A percentile compares a stretch with the other conserved stretches of the same genome.
Evolutionary conservation across 2,329 filamentous ascomycete species (phyloP).

Genomic region (Sarocladium strictum): DNA sequence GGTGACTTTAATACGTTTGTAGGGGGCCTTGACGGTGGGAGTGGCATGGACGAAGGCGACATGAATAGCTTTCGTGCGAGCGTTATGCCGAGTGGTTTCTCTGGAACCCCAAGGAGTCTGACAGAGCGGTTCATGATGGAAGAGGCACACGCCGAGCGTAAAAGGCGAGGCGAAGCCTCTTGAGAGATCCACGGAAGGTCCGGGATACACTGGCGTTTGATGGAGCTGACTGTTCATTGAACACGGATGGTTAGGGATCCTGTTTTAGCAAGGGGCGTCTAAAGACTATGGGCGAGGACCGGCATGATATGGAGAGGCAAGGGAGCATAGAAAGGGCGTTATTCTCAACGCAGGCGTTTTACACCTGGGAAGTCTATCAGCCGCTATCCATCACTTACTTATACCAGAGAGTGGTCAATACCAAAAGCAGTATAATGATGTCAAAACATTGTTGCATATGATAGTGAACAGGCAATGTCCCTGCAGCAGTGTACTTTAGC

Average conservation of each 20-base stretch:
- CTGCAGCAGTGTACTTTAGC: neutral
- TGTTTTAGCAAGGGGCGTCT: neutral
- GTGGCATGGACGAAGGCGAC: conserved; percentile 40
- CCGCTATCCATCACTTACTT: neutral
- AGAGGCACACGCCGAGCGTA: conserved; percentile 30
- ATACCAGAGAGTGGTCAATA: neutral
- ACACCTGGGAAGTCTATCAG: neutral
- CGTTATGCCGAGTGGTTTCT: conserved; percentile 30
- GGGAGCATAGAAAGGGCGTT: conserved; percentile 6
- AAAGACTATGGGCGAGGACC: neutral
- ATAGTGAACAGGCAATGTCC: neutral
- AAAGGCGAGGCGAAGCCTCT: conserved; percentile 7
- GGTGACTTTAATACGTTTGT: conserved; percentile 46
- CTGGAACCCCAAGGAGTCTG: conserved; percentile 40
- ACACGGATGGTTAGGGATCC: neutral
- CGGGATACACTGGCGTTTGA: neutral
- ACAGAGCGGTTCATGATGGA: conserved; percentile 44
- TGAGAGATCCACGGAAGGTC: neutral
- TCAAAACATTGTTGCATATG: too few species aligned
- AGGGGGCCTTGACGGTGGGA: conserved; percentile 46
- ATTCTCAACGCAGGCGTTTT: neutral
- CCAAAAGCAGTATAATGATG: neutral
- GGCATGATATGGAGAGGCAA: neutral
- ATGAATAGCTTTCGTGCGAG: conserved; percentile 38
- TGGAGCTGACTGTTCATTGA: neutral